Evolutionary conservation across 805 yeast species (phyloP), one percentile per base, ranked within the genome.

Genomic region (Wickerhamomyces silvicola): DNA sequence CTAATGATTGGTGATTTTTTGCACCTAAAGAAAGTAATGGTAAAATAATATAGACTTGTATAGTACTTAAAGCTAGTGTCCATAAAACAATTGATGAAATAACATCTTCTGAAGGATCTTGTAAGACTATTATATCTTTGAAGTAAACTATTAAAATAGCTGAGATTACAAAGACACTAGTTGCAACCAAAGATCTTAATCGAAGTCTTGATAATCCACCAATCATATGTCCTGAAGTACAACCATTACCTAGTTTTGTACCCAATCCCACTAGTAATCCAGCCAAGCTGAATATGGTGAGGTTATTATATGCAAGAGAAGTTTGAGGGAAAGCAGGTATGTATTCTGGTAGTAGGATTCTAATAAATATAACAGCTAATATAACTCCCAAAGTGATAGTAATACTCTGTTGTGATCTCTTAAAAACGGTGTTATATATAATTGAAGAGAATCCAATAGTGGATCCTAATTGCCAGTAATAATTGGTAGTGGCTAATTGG

Each of bases 161-260:
- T 6, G 54, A 39, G 2, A 46, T 6, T 3, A 56, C 38, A 36
- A 72, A 72, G 1, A 54, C 39, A 5, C 41, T 37, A 1, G 74
- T 67, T 1, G 78, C 75, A 6, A 61, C 61, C 10, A 70, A 32
- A 12, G 72, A 65, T 38, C 77, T 51, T 33, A 52, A 31, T 28
- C 75, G 52, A 5, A 66, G 41, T 28, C 76, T 52, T 8, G 74
- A 63, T n/a, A 71, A 31, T 0, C 78, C 78, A 13, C 58, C 54
- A 6, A 72, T 49, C 73, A 72, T 67, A 41, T 72, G 77, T 3
- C 78, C 78, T 0, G 75, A 69, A 2, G 77, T 72, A 35, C 78
- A 72, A 3, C 77, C 78, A 19, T 60, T 52, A 0, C 72, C 76
- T 20, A 56, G 45, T 21, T 59, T 59, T 0, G 77, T 64, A 1